A percentile compares a stretch with the other conserved stretches of the same genome.
Evolutionary conservation across 2,329 filamentous ascomycete species (phyloP).

Genomic region (Raffaelea ambrosiae): DNA sequence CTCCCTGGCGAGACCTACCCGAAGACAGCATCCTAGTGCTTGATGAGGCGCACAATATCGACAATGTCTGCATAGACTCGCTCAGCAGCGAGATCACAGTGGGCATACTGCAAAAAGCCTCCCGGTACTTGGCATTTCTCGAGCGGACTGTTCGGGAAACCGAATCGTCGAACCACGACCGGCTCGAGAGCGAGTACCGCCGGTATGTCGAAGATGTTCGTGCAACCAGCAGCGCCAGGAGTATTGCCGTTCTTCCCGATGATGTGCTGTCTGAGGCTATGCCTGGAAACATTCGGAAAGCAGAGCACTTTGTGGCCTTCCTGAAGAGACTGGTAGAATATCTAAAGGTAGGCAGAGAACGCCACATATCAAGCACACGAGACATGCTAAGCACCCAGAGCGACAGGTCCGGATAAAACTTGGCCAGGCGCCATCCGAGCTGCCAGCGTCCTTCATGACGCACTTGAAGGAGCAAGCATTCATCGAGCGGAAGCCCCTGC

Average conservation of each 20-base stretch:
- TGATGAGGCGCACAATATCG: constrained; percentile 97
- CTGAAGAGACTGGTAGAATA: constrained; percentile 97
- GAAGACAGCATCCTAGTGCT: constrained; percentile 99
- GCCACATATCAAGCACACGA: no score
- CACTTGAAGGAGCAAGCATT: constrained; percentile 94
- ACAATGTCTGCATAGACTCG: constrained; percentile 98
- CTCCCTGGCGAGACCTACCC: constrained; percentile 71
- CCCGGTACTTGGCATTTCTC: constrained; percentile 80
- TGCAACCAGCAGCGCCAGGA: constrained; percentile 64
- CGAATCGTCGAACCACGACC: constrained; percentile 87
- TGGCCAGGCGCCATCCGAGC: constrained; percentile 93
- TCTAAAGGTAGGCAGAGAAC: constrained; percentile 59
- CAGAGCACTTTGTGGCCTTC: constrained; percentile 93
- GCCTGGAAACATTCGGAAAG: constrained; percentile 89
- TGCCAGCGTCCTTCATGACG: constrained; percentile 82
- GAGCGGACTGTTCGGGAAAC: constrained; percentile 88
- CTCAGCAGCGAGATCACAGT: constrained; percentile 95
- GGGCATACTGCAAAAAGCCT: constrained; percentile 85
- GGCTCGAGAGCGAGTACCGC: constrained; percentile 88
- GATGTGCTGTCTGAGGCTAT: constrained; percentile 93
- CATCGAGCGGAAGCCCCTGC: constrained; percentile 90
- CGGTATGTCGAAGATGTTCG: constrained; percentile 83
- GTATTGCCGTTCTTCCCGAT: constrained; percentile 62
- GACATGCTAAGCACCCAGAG: no score
- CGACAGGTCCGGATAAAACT: constrained; percentile 98